Evolutionary conservation across 2,329 filamentous ascomycete species (phyloP).

Genomic region (Penicillium sp.): DNA sequence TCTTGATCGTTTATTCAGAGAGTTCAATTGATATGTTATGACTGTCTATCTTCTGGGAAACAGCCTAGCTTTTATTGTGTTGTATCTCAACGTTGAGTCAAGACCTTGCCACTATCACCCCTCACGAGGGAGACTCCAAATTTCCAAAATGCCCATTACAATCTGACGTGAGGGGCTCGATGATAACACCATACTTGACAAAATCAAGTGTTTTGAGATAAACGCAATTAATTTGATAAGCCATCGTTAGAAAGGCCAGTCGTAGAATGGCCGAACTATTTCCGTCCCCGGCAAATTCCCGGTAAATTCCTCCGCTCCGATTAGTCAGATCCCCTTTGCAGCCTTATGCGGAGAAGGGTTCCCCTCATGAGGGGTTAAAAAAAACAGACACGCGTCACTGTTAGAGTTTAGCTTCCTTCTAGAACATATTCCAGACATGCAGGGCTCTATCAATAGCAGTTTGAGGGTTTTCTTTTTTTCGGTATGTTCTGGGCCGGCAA

Average conservation of each 20-base stretch:
- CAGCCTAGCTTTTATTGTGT: not conserved
- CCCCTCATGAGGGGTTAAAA: slow-evolving; percentile 10
- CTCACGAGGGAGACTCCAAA: not conserved
- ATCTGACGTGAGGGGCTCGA: not conserved
- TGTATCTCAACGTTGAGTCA: not conserved
- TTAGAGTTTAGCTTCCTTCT: not conserved
- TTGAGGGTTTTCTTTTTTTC: not conserved
- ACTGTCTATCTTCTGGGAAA: not conserved
- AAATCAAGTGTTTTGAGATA: not conserved
- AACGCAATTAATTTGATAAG: not conserved
- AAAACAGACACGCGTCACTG: not conserved
- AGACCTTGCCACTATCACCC: not conserved
- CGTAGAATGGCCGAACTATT: not conserved
- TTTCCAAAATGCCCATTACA: not conserved
- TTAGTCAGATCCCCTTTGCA: not conserved
- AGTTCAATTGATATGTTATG: not conserved
- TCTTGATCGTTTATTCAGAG: not conserved
- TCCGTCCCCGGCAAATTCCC: not conserved
- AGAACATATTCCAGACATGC: not conserved
- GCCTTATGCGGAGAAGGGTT: not conserved
- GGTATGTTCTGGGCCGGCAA: not conserved
- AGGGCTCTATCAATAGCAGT: not conserved
- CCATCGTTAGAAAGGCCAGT: not conserved
- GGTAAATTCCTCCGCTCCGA: not conserved
- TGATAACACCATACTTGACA: not conserved